Conservation (phyloP, 2,329 filamentous ascomycete species). For the Dothideomycetes sp. region DNA sequence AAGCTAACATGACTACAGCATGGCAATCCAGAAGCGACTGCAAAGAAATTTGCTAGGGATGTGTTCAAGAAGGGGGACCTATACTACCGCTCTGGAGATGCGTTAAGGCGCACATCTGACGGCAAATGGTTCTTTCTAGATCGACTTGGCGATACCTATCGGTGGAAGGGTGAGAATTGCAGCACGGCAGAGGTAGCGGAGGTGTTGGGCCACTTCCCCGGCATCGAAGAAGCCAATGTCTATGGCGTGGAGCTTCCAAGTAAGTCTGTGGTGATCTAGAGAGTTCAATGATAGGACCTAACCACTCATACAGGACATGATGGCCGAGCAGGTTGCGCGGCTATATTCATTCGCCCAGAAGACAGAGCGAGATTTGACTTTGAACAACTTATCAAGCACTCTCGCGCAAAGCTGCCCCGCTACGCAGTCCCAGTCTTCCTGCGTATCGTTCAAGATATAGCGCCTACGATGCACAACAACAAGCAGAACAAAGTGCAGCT, state of each 20-base stretch:
- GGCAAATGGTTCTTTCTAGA: conserved; percentile 40
- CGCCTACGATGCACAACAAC: conserved; percentile 56
- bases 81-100: conserved; percentile 38
- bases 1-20: conserved; percentile 22
- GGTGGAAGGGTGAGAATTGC: conserved; percentile 41
- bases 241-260: conserved; percentile 37
- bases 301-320: conserved; percentile 23
- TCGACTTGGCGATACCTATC: conserved; percentile 36
- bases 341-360: conserved; percentile 44
- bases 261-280: neutral
- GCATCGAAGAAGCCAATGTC: conserved; percentile 35
- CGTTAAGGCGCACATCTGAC: conserved; percentile 30
- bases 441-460: conserved; percentile 44
- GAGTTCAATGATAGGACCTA: neutral
- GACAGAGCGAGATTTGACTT: conserved; percentile 44
- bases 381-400: conserved; percentile 46
- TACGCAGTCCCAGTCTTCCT: conserved; percentile 71
- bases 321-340: conserved; percentile 44
- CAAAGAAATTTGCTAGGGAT: conserved; percentile 39
- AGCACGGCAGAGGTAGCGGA: conserved; percentile 36
- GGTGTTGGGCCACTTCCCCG: conserved; percentile 32
- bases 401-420: conserved; percentile 49
- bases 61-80: conserved; percentile 37
- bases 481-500: conserved; percentile 70
- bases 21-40: conserved; percentile 54